phyloP scores from a whole-genome alignment of 148 eudicot genomes.

The Chenopodium suecicum region DNA sequence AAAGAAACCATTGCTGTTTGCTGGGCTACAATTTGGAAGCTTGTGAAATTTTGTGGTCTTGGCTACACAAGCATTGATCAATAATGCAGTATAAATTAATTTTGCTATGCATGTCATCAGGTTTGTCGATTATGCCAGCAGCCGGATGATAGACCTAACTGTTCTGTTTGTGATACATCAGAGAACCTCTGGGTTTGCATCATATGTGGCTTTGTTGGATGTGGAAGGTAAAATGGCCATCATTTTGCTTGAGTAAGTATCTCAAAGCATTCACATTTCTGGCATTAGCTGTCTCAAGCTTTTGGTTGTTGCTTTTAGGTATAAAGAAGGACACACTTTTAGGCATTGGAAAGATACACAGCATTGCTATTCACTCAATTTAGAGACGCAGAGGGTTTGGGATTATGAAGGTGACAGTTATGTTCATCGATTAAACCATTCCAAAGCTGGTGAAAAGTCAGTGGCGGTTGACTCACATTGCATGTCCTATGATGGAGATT shows the following conservation, averaged over 20 bases:
- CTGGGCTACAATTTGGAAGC: background rate
- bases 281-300: background rate
- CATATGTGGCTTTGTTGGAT: conserved; percentile 96
- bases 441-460: conserved; percentile 79
- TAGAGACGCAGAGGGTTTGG: conserved; percentile 92
- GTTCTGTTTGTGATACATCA: conserved; percentile 73
- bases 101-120: conserved; percentile 37
- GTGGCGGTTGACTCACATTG: conserved; percentile 40
- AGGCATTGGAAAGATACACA: conserved; percentile 78
- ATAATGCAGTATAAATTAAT: background rate
- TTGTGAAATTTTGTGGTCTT: background rate
- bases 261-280: background rate
- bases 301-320: conserved; percentile 41
- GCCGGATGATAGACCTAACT: conserved; percentile 77
- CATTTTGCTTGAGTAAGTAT: background rate
- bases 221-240: conserved; percentile 72
- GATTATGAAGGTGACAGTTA: conserved; percentile 91
- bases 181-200: conserved; percentile 88
- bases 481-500: conserved; percentile 58
- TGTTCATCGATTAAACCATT: conserved; percentile 89
- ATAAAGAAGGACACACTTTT: conserved; percentile 79
- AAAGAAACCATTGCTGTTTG: background rate
- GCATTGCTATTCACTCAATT: conserved; percentile 85
- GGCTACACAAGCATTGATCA: background rate
- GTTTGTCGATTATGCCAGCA: conserved; percentile 94